Evolutionary conservation across 257 asterid genomes (phyloP).

Genomic region (Nicotiana paniculata): DNA sequence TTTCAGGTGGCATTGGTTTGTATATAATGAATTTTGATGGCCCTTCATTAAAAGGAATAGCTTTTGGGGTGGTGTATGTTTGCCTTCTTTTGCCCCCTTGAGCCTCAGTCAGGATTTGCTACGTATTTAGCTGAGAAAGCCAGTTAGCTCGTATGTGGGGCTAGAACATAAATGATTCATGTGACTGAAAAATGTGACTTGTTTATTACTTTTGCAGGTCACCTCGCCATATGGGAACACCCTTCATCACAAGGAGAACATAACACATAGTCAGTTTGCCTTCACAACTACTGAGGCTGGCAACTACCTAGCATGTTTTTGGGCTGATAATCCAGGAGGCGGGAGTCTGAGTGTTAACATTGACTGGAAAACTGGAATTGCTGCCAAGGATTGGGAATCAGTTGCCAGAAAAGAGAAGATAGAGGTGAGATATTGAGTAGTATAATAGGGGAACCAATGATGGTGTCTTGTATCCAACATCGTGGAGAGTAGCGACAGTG

Average conservation of each 20-base stretch:
- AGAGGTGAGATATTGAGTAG: constrained; percentile 43
- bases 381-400: constrained; percentile 90
- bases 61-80: not conserved
- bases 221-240: constrained; percentile 74
- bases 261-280: constrained; percentile 79
- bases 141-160: not conserved
- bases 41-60: not conserved
- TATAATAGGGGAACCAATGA: not conserved
- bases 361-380: constrained; percentile 91
- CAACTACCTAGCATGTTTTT: constrained; percentile 76
- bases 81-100: not conserved
- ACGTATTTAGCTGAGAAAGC: not conserved
- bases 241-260: constrained; percentile 58
- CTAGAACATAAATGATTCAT: not conserved
- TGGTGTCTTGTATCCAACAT: not conserved
- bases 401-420: constrained; percentile 84
- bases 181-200: not conserved
- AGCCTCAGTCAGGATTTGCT: not conserved
- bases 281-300: constrained; percentile 80
- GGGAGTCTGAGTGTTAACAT: constrained; percentile 66
- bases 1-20: not conserved
- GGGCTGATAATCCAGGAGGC: constrained; percentile 45
- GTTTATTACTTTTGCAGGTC: constrained; percentile 31
- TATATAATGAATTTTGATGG: not conserved
- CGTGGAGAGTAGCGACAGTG: not conserved